phyloP scores from a whole-genome alignment of 495 filamentous ascomycete species.

The Tuber umbilicatum region DNA sequence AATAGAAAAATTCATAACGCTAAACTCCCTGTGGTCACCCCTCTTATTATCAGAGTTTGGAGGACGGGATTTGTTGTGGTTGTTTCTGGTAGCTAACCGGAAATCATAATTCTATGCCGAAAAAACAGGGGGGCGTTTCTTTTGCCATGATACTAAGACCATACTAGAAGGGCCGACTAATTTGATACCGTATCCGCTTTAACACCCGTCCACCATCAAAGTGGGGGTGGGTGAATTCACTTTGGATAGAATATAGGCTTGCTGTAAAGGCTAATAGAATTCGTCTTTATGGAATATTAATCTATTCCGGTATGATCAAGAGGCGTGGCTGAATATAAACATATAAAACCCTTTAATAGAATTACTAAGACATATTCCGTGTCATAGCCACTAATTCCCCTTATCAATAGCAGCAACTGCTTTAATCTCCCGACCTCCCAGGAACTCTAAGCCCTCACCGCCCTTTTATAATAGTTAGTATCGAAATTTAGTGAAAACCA shows the following conservation, averaged over 20 bases:
- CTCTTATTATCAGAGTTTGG: no score
- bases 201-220: not conserved
- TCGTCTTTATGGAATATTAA: not conserved
- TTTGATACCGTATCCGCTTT: not conserved
- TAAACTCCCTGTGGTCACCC: no score
- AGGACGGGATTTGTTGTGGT: no score
- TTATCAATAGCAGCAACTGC: constrained; percentile 71
- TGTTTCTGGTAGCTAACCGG: no score
- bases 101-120: no score
- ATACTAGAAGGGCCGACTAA: not conserved
- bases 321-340: not conserved
- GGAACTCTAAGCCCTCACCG: constrained; percentile 79
- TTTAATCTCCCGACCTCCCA: constrained; percentile 66
- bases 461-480: constrained; percentile 53
- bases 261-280: not conserved
- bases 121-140: no score
- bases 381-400: constrained; percentile 48
- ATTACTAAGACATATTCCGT: not conserved
- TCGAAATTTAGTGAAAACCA: constrained; percentile 21
- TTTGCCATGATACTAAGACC: not conserved
- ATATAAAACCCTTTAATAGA: not conserved
- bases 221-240: not conserved
- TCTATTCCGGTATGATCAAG: not conserved
- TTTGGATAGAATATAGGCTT: not conserved
- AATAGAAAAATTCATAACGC: no score